These are phyloP conservation scores for Stevia rebaudiana DNA, from an alignment of 140 eudicot genomes.

Conservation along the genomic window DNA sequence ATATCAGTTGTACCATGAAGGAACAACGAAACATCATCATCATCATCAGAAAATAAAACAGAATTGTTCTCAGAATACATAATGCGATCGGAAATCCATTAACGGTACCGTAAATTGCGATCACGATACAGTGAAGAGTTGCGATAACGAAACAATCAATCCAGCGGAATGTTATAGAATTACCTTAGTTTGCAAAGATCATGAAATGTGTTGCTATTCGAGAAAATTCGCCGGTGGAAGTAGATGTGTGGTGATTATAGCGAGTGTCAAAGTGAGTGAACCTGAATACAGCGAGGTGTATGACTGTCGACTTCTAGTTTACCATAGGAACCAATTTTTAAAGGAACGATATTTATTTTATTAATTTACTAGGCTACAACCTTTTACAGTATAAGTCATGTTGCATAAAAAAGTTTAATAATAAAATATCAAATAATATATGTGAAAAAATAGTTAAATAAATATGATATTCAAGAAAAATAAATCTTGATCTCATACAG, in stretches of 20 bases:
- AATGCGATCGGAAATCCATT: slow-evolving; percentile 18
- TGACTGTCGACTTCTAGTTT: slow-evolving; percentile 14
- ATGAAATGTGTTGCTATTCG: neutral
- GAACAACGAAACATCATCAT: slow-evolving; percentile 2
- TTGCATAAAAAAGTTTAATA: no score
- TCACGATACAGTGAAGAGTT: neutral
- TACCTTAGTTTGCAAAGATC: slow-evolving; percentile 7
- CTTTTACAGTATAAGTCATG: no score
- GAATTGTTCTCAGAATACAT: neutral
- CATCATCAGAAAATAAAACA: neutral
- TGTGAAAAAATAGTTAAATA: no score
- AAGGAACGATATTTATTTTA: no score
- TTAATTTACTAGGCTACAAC: no score
- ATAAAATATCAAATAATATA: no score
- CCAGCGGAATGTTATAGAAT: neutral
- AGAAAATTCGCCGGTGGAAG: neutral
- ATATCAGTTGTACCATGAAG: neutral
- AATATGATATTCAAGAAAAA: no score
- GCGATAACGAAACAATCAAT: neutral
- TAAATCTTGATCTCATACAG: no score
- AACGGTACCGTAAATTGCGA: neutral
- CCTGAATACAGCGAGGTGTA: slow-evolving; percentile 20
- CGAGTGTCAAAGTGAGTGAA: slow-evolving; percentile 33
- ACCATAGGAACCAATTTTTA: no score
- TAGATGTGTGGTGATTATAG: slow-evolving; percentile 26